These are phyloP conservation scores for Adansonia rubrostipa DNA, from an alignment of 441 rosid genomes.

Conservation along the genomic window DNA sequence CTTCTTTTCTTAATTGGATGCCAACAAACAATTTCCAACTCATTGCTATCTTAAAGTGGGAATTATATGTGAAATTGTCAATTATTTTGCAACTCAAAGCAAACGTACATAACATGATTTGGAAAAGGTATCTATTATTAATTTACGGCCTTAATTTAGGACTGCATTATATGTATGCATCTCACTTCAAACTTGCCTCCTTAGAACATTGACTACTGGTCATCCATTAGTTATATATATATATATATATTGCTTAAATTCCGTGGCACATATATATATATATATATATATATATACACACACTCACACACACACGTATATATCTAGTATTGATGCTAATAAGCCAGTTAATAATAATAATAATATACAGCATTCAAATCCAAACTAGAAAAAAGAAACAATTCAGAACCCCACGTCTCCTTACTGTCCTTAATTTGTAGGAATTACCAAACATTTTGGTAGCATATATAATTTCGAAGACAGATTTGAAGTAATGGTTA, in stretches of 20 bases:
- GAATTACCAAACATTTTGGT: neutral
- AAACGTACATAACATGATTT: neutral
- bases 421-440: neutral
- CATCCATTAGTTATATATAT: neutral
- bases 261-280: no score
- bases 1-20: neutral
- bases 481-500: no score
- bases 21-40: neutral
- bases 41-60: neutral
- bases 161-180: neutral
- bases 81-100: neutral
- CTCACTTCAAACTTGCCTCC: neutral
- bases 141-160: neutral
- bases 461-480: neutral
- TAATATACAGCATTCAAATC: no score
- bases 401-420: conserved; percentile 1
- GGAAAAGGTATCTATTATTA: neutral
- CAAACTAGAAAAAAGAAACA: neutral
- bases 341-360: no score
- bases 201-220: neutral
- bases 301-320: no score
- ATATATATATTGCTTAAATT: no score
- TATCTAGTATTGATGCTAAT: no score
- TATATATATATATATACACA: no score
- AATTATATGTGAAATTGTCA: neutral